phyloP scores from a whole-genome alignment of 805 yeast species.

The Scheffersomyces amazonensis region DNA sequence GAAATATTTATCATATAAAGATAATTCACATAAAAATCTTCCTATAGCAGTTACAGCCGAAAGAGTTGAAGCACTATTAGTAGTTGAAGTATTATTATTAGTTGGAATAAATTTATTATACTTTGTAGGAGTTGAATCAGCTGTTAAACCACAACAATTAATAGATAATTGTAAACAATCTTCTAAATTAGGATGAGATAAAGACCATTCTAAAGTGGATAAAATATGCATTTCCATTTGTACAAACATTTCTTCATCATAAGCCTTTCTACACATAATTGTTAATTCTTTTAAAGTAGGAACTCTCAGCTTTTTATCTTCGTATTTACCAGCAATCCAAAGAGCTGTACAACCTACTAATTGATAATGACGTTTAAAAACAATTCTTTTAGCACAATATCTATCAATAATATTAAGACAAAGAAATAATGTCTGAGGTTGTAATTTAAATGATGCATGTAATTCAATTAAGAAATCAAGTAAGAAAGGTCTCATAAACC shows the following conservation, averaged over 20 bases:
- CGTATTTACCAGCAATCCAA: conserved; percentile 51
- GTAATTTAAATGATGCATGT: conserved; percentile 39
- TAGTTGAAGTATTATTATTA: conserved; percentile 6
- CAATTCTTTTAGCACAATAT: conserved; percentile 45
- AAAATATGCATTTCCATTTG: conserved; percentile 68
- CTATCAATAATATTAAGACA: conserved; percentile 45
- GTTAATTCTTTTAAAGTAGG: conserved; percentile 54
- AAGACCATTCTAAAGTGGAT: conserved; percentile 54
- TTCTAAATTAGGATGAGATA: conserved; percentile 49
- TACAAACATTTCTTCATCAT: conserved; percentile 51
- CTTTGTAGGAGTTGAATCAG: conserved; percentile 22
- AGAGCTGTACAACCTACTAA: conserved; percentile 46
- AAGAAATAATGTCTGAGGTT: conserved; percentile 41
- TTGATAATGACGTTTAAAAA: conserved; percentile 46
- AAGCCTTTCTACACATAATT: conserved; percentile 56
- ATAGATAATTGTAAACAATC: conserved; percentile 49
- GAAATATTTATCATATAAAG: conserved; percentile 49
- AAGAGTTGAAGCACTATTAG: conserved; percentile 25
- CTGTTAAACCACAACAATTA: conserved; percentile 11
- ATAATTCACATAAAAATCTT: conserved; percentile 52
- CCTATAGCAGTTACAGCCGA: conserved; percentile 55
- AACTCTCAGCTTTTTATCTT: conserved; percentile 57
- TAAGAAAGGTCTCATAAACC: conserved; percentile 47
- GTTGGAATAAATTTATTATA: conserved; percentile 13
- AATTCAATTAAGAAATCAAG: conserved; percentile 43